phyloP scores from a whole-genome alignment of 1,284 basidiomycete species.

The Meira nashicola region DNA sequence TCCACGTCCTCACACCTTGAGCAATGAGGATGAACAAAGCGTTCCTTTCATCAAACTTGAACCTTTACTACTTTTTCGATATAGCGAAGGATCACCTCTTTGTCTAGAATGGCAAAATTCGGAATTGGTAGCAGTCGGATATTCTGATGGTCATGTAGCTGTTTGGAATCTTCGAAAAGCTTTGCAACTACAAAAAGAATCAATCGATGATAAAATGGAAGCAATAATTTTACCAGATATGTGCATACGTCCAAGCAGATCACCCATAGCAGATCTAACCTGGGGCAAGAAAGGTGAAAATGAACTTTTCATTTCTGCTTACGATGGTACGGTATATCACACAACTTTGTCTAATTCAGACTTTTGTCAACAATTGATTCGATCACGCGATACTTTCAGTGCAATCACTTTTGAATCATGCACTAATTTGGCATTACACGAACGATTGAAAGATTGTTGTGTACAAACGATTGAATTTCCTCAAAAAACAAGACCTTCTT shows the following conservation, averaged over 20 bases:
- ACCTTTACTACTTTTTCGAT: slow-evolving; percentile 17
- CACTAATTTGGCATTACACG: too few species aligned
- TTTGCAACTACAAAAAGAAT: background rate
- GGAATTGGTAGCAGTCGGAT: slow-evolving; percentile 26
- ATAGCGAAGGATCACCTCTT: slow-evolving; percentile 15
- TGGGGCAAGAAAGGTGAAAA: background rate
- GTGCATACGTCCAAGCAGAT: background rate
- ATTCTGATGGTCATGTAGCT: slow-evolving; percentile 21
- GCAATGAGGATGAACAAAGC: background rate
- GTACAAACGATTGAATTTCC: too few species aligned
- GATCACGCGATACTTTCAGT: too few species aligned
- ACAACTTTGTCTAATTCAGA: too few species aligned
- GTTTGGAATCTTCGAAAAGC: slow-evolving; percentile 14
- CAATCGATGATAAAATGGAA: background rate
- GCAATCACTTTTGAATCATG: too few species aligned
- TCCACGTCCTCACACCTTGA: slow-evolving; percentile 16
- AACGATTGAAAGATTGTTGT: too few species aligned
- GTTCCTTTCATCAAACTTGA: slow-evolving; percentile 16
- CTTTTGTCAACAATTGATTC: too few species aligned
- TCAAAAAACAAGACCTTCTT: too few species aligned
- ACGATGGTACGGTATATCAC: background rate
- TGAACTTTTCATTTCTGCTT: background rate
- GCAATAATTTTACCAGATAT: background rate
- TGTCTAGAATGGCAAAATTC: slow-evolving; percentile 27
- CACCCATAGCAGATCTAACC: background rate